Evolutionary conservation across 257 asterid species (phyloP).

Genomic region (Rauvolfia tetraphylla): DNA sequence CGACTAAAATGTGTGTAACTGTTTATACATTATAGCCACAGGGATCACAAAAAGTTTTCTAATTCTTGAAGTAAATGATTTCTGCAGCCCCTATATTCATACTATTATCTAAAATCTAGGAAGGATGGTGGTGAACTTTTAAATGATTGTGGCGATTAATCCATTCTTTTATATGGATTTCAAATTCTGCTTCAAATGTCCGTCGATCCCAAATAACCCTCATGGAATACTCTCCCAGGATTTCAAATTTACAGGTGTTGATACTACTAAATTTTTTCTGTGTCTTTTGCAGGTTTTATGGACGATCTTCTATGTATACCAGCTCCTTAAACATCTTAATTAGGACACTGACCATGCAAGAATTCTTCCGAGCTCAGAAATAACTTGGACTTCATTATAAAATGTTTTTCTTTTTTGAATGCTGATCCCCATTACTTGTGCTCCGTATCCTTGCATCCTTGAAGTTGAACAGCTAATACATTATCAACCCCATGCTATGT

Average conservation of each 20-base stretch:
- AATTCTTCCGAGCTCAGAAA: neutral
- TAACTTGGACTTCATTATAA: too few relatives aligned
- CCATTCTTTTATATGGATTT: neutral
- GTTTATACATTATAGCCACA: too few relatives aligned
- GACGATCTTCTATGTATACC: neutral
- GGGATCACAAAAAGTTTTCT: too few relatives aligned
- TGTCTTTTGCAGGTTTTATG: too few relatives aligned
- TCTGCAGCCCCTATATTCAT: neutral
- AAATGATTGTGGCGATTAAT: neutral
- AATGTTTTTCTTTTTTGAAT: neutral
- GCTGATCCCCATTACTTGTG: neutral
- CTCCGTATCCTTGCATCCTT: neutral
- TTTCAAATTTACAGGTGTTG: too few relatives aligned
- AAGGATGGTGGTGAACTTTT: neutral
- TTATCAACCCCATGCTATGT: too few relatives aligned
- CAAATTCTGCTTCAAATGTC: too few relatives aligned
- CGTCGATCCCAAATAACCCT: neutral
- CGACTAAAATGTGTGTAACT: too few relatives aligned
- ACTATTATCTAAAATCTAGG: neutral
- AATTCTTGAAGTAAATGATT: too few relatives aligned
- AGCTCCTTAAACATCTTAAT: neutral
- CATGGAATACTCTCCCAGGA: too few relatives aligned
- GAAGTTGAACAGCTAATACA: neutral
- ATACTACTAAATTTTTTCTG: too few relatives aligned
- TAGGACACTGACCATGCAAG: slow-evolving; percentile 1